Evolutionary conservation across 2,329 filamentous ascomycete species (phyloP).

Genomic region (Xylariaceae sp.): DNA sequence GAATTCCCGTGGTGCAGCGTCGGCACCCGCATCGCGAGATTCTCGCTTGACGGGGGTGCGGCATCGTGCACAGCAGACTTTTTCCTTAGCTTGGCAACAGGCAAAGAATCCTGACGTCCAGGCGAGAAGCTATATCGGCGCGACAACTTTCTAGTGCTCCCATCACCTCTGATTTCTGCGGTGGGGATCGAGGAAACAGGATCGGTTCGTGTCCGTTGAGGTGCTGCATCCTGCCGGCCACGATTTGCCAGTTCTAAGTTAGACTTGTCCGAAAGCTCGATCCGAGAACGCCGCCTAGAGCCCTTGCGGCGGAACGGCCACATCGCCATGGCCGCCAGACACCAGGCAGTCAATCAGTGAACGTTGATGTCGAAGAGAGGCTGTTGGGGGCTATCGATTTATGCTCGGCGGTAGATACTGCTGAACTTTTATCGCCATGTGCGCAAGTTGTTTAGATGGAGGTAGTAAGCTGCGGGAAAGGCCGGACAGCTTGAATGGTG

Average conservation of each 20-base stretch:
- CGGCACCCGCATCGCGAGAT: conserved; percentile 34
- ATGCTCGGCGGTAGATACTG: conserved; percentile 23
- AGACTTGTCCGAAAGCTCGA: conserved; percentile 16
- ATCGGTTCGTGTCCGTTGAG: conserved; percentile 25
- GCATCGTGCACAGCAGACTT: conserved; percentile 19
- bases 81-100: conserved; percentile 32
- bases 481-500: too few species aligned
- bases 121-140: conserved; percentile 59
- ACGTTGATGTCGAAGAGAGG: conserved; percentile 18
- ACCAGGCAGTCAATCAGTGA: conserved; percentile 6
- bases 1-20: conserved; percentile 49
- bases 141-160: conserved; percentile 33
- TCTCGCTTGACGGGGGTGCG: conserved; percentile 15
- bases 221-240: conserved; percentile 16
- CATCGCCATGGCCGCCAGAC: conserved; percentile 56
- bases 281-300: conserved; percentile 54
- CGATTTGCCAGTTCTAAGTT: conserved; percentile 16
- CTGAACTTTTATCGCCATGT: conserved; percentile 30
- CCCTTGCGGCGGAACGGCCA: conserved; percentile 78
- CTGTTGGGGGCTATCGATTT: conserved; percentile 23
- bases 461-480: conserved; percentile 3
- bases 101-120: conserved; percentile 50
- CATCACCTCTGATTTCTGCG: conserved; percentile 16
- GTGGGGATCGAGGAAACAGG: conserved; percentile 21
- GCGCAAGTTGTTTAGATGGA: conserved; percentile 21